A percentile compares a stretch with the other conserved stretches of the same genome.
phyloP scores from a whole-genome alignment of 2,329 filamentous ascomycete species.

The Cytospora paraplurivora region DNA sequence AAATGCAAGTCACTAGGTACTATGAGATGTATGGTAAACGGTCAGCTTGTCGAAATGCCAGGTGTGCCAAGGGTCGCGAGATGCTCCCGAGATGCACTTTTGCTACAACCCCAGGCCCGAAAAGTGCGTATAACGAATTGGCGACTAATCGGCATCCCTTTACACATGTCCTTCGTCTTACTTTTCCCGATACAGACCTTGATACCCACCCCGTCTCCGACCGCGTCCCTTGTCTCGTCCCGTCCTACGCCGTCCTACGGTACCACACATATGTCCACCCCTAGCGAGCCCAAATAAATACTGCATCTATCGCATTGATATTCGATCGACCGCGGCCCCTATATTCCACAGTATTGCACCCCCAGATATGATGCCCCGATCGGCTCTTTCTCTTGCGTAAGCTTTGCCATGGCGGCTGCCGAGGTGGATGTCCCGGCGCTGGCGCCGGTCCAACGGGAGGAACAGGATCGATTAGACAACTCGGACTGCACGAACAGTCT shows the following conservation, averaged over 20 bases:
- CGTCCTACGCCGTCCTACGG: too few species aligned
- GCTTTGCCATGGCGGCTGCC: constrained; percentile 18
- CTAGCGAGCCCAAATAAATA: background rate
- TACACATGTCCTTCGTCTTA: background rate
- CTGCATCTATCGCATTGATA: background rate
- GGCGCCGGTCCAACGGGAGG: background rate
- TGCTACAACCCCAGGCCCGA: too few species aligned
- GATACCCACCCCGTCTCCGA: background rate
- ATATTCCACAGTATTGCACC: background rate
- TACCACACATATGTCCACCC: too few species aligned
- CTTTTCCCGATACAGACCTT: background rate
- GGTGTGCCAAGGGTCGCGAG: background rate
- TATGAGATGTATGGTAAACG: background rate
- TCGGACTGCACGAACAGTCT: background rate
- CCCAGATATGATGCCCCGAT: background rate
- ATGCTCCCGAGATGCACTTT: background rate
- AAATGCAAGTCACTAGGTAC: background rate
- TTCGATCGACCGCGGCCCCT: background rate
- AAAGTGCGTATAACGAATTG: background rate
- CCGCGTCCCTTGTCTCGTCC: background rate
- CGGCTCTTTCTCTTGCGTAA: background rate
- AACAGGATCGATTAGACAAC: constrained; percentile 5
- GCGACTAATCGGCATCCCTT: background rate
- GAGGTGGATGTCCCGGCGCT: constrained; percentile 21
- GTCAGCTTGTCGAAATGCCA: background rate